A percentile compares a stretch with the other conserved stretches of the same genome.
Evolutionary conservation across 169 alveolate species (phyloP).

Genomic region (Plasmodium knowlesi): DNA sequence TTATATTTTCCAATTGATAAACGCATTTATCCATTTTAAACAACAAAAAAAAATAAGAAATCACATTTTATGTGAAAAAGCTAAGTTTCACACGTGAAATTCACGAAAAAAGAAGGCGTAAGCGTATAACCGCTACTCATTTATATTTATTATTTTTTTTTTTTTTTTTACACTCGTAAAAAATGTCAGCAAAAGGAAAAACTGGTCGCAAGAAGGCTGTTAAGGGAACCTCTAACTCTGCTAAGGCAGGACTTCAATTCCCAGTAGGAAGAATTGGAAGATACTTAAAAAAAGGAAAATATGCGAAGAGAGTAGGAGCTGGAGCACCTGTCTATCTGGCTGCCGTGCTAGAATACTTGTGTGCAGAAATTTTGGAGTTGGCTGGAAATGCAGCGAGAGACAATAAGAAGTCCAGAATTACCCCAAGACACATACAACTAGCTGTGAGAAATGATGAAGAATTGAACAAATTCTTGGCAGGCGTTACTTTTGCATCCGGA

Average conservation of each 20-base stretch:
- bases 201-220: constrained; percentile 91
- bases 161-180: neutral
- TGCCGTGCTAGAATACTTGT: constrained; percentile 98
- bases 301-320: constrained; percentile 98
- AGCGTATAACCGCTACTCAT: neutral
- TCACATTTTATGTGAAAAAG: neutral
- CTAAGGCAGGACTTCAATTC: constrained; percentile 99
- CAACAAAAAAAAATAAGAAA: too few species aligned
- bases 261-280: constrained; percentile 99
- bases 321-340: constrained; percentile 99
- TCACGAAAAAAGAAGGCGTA: neutral
- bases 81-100: neutral
- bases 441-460: constrained; percentile 99
- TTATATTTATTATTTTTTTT: too few species aligned
- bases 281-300: constrained; percentile 96
- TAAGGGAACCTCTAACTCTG: constrained; percentile 94
- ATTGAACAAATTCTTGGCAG: constrained; percentile 96
- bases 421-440: constrained; percentile 99
- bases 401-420: constrained; percentile 97
- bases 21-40: neutral
- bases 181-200: constrained; percentile 85
- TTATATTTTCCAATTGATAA: neutral
- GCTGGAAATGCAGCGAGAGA: constrained; percentile 99
- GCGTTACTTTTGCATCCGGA: constrained; percentile 98
- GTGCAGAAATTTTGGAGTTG: constrained; percentile 98